Conservation (phyloP, 768 basidiomycete species). For the Phylloporus sp. region DNA sequence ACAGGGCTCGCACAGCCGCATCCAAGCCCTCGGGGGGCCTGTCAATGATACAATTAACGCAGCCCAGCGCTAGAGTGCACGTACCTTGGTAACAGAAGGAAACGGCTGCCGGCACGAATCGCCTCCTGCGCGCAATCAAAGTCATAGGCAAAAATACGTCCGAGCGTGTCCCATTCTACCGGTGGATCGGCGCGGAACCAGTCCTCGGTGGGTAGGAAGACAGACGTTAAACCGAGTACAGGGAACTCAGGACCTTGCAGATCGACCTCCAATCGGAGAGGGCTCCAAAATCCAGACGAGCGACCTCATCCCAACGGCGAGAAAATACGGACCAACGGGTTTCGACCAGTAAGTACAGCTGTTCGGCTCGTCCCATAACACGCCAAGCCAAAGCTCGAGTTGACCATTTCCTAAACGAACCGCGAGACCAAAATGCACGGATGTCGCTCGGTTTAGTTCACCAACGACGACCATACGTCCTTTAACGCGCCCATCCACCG, state of each 20-base stretch:
- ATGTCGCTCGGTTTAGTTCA: slow-evolving; percentile 29
- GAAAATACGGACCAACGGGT: slow-evolving; percentile 33
- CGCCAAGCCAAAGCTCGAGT: slow-evolving; percentile 35
- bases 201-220: slow-evolving; percentile 13
- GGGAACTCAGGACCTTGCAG: slow-evolving; percentile 18
- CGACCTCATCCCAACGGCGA: slow-evolving; percentile 30
- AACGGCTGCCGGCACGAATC: neutral
- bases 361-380: slow-evolving; percentile 34
- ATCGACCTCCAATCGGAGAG: slow-evolving; percentile 14
- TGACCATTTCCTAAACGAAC: slow-evolving; percentile 47
- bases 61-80: slow-evolving; percentile 1
- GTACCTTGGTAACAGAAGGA: slow-evolving; percentile 14
- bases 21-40: slow-evolving; percentile 2
- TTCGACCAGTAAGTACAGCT: slow-evolving; percentile 38
- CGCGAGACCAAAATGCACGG: slow-evolving; percentile 37
- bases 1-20: slow-evolving; percentile 12
- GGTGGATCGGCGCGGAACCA: slow-evolving; percentile 7
- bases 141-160: neutral
- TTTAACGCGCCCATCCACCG: slow-evolving; percentile 71
- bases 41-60: slow-evolving; percentile 5
- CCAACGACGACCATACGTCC: slow-evolving; percentile 34
- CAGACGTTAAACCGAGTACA: slow-evolving; percentile 2
- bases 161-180: slow-evolving; percentile 5
- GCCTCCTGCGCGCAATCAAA: slow-evolving; percentile 5
- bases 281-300: slow-evolving; percentile 25